Evolutionary conservation across 2,329 filamentous ascomycete genomes (phyloP).

Genomic region (Thermothelomyces thermophilus): DNA sequence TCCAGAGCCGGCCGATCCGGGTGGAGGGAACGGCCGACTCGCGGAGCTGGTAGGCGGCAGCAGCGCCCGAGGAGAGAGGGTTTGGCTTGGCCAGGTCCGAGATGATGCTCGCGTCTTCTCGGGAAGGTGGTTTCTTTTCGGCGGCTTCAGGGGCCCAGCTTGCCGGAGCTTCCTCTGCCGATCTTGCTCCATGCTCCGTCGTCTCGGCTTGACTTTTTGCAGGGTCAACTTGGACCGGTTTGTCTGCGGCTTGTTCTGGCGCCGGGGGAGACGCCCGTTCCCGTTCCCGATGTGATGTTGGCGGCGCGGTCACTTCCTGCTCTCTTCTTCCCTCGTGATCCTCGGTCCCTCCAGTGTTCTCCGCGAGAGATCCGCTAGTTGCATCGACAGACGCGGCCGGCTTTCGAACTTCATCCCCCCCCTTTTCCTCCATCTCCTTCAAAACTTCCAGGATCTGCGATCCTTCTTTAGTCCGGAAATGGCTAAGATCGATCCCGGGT

Average conservation of each 20-base stretch:
- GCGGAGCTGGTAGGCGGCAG: conserved; percentile 58
- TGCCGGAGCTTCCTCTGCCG: not conserved
- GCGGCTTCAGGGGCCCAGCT: not conserved
- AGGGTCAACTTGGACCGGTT: not conserved
- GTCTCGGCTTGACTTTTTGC: not conserved
- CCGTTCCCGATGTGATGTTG: too few relatives aligned
- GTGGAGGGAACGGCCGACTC: conserved; percentile 90
- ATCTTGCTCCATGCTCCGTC: not conserved
- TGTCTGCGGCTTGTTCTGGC: not conserved
- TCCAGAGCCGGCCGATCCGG: conserved; percentile 81
- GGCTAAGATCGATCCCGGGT: conserved; percentile 37
- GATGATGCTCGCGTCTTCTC: conserved; percentile 25
- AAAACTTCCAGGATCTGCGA: conserved; percentile 37
- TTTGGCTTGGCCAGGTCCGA: conserved; percentile 17
- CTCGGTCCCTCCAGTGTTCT: not conserved
- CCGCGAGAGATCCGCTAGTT: not conserved
- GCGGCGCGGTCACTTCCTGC: too few relatives aligned
- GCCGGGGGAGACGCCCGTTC: not conserved
- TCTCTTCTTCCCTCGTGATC: too few relatives aligned
- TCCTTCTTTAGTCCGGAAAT: conserved; percentile 43
- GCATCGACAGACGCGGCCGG: not conserved
- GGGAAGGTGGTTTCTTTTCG: conserved; percentile 16
- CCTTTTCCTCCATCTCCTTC: conserved; percentile 8
- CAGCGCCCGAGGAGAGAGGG: conserved; percentile 17
- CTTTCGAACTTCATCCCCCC: not conserved